These are phyloP conservation scores for Gastroboletus turbinatus DNA, from an alignment of 1,284 basidiomycete genomes.

Conservation along the genomic window DNA sequence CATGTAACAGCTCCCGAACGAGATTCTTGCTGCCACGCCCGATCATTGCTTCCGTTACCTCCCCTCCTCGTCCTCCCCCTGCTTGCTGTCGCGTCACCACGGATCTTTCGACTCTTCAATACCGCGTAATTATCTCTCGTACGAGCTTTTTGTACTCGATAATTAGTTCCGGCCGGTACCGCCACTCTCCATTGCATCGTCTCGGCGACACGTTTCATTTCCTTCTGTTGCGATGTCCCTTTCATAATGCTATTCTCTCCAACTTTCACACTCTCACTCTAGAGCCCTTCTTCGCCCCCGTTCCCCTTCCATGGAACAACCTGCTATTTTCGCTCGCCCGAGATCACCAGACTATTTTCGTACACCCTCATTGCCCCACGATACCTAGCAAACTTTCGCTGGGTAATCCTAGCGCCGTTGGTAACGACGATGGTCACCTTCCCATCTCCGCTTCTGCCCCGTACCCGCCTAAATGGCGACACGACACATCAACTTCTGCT, in stretches of 20 bases:
- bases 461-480: background rate
- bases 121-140: background rate
- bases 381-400: background rate
- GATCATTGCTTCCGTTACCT: conserved; percentile 12
- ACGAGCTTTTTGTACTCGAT: background rate
- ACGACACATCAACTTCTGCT: background rate
- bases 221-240: background rate
- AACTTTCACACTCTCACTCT: conserved; percentile 16
- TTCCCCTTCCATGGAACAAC: conserved; percentile 11
- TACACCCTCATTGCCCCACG: conserved; percentile 13
- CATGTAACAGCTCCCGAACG: conserved; percentile 1
- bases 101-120: conserved; percentile 5
- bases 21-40: conserved; percentile 13
- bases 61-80: background rate
- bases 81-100: conserved; percentile 3
- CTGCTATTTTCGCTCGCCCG: conserved; percentile 15
- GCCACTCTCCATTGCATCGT: background rate
- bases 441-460: background rate
- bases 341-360: conserved; percentile 18
- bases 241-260: conserved; percentile 6
- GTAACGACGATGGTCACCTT: background rate
- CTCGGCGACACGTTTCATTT: background rate
- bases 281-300: conserved; percentile 11
- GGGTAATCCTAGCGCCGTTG: background rate
- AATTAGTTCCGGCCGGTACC: conserved; percentile 21